Percentiles rank a stretch among this genome's conserved stretches.
These are phyloP conservation scores for Aspergillus terreus DNA, from an alignment of 2,329 filamentous ascomycete species.

Conservation along the genomic window DNA sequence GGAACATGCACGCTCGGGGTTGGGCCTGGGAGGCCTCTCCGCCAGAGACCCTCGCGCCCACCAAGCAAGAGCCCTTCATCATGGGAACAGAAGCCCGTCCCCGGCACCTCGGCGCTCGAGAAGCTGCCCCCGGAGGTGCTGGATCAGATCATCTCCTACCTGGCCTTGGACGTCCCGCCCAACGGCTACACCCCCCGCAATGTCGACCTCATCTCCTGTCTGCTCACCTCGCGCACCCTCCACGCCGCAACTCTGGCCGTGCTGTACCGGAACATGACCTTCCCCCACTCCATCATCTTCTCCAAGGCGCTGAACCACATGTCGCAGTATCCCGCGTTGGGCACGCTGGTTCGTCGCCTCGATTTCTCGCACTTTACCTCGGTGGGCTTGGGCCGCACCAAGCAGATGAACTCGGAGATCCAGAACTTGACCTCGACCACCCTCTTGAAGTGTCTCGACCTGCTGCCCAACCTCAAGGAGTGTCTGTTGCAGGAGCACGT, in stretches of 20 bases:
- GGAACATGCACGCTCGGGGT: slow-evolving; percentile 33
- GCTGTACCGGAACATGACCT: slow-evolving; percentile 74
- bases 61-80: slow-evolving; percentile 14
- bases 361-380: slow-evolving; percentile 87
- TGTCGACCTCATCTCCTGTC: slow-evolving; percentile 70
- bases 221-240: slow-evolving; percentile 71
- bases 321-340: slow-evolving; percentile 62
- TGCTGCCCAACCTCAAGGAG: slow-evolving; percentile 71
- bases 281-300: slow-evolving; percentile 79
- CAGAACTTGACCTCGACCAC: slow-evolving; percentile 73
- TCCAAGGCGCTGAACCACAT: slow-evolving; percentile 74
- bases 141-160: slow-evolving; percentile 71
- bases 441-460: slow-evolving; percentile 65
- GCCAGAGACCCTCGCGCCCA: slow-evolving; percentile 10
- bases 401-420: slow-evolving; percentile 69
- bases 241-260: slow-evolving; percentile 70
- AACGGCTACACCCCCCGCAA: slow-evolving; percentile 74
- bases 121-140: slow-evolving; percentile 67
- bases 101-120: slow-evolving; percentile 56
- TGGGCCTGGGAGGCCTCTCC: slow-evolving; percentile 41
- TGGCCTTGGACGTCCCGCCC: slow-evolving; percentile 70
- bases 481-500: slow-evolving; percentile 78
- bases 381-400: slow-evolving; percentile 69
- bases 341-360: slow-evolving; percentile 71
- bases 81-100: slow-evolving; percentile 21